phyloP scores from a whole-genome alignment of 352 stramenopile genomes.

The Pythium insidiosum region DNA sequence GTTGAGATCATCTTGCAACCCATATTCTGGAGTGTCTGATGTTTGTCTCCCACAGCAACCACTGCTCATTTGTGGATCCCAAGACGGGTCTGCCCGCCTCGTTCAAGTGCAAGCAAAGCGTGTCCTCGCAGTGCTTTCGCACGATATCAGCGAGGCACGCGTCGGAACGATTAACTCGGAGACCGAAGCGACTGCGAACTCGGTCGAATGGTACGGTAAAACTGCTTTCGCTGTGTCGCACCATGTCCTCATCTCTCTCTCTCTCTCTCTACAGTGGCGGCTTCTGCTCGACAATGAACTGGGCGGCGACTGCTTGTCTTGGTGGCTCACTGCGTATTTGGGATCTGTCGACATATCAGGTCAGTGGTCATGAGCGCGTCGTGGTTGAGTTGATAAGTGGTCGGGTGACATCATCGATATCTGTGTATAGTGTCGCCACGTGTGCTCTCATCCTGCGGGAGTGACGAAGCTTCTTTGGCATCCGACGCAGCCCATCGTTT shows the following conservation, averaged over 20 bases:
- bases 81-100: constrained; percentile 92
- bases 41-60: constrained; percentile 58
- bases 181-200: constrained; percentile 57
- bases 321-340: constrained; percentile 95
- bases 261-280: constrained; percentile 55
- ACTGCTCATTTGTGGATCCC: constrained; percentile 87
- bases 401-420: not conserved
- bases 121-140: constrained; percentile 83
- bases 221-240: constrained; percentile 1
- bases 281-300: constrained; percentile 93
- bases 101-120: constrained; percentile 93
- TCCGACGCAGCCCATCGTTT: constrained; percentile 76
- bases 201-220: constrained; percentile 63
- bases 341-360: constrained; percentile 87
- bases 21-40: not conserved
- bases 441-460: constrained; percentile 79
- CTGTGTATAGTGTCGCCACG: constrained; percentile 55
- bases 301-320: constrained; percentile 92
- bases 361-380: constrained; percentile 15
- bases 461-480: constrained; percentile 92
- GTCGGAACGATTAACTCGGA: constrained; percentile 43
- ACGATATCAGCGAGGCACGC: constrained; percentile 48
- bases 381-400: not conserved
- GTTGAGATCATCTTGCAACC: constrained; percentile 7
- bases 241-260: not conserved